Evolutionary conservation across 73 alveolate genomes (phyloP), one percentile per base, ranked within the genome.

Genomic region (Symbiodinium natans): DNA sequence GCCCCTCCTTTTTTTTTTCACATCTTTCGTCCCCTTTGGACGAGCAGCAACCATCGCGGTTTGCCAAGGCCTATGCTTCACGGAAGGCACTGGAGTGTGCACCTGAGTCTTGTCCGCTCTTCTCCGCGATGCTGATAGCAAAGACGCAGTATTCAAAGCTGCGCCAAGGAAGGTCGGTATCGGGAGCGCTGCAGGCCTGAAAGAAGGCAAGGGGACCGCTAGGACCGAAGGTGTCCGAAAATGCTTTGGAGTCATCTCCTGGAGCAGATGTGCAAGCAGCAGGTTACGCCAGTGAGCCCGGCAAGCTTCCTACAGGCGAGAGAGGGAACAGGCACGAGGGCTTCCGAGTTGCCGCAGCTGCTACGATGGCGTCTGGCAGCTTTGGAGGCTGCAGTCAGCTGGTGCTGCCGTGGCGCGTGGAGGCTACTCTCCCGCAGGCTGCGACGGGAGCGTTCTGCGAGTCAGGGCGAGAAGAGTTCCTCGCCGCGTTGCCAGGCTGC

Each of bases 51-150:
- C 80, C 2, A 19, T 63, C 36, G 80, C 80, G 36, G 80, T 13
- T 52, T 25, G 33, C 31, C 23, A 17, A 87, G 94, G 95, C 95
- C 4, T 68, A 39, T 29, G 95, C 95, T 3, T 73, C 86, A 4
- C 68, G 95, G 43, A 59, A 56, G 36, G 86, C 75, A 4, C 17
- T 89, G 86, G 95, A 89, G 95, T 29, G 25, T n/a, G 92, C 38
- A 71, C 38, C 80, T 52, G 17, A 15, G n/a, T n/a, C n/a, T n/a
- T n/a, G n/a, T n/a, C n/a, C n/a, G n/a, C n/a, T n/a, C n/a, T n/a
- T n/a, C n/a, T n/a, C n/a, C n/a, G n/a, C n/a, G n/a, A n/a, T n/a
- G n/a, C n/a, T n/a, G n/a, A n/a, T n/a, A n/a, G n/a, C n/a, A n/a
- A n/a, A n/a, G n/a, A n/a, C n/a, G n/a, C n/a, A n/a, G n/a, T n/a